Evolutionary conservation across 2,329 filamentous ascomycete species (phyloP), one percentile per base, ranked within the genome.

Genomic region (Trichophyton simii): DNA sequence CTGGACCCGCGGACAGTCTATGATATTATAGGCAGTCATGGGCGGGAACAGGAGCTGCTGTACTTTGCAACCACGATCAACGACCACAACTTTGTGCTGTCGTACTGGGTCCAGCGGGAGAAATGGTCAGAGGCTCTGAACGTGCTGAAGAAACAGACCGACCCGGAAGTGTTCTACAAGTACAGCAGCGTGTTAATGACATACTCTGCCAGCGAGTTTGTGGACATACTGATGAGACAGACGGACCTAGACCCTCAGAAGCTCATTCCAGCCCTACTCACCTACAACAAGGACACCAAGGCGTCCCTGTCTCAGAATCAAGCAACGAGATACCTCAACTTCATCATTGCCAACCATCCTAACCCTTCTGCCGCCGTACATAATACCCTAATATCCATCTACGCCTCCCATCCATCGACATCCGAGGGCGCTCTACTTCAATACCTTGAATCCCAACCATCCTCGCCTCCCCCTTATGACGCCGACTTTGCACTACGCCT

Each of bases 131-230:
- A 96, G 68, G 90, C 91, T 1, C 79, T 99, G 66, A 83, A 84
- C 61, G 91, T 97, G 46, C 80, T 99, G 59, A 95, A 96, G 77
- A 91, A 88, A 73, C 94, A 99, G 75, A 95, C 87, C 3, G 88
- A 95, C 58, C 84, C 89, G 0, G 90, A 95, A 58, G 89, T 95
- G 54, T 99, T 97, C 75, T 97, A 97, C 78, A 87, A 89, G 65
- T 96, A 97, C 73, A 94, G 90, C 77, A 96, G 87, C 69, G 91
- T 97, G n/a, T 82, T 99, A 57, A 96, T 99, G 87, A 87, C 86
- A 15, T 89, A 96, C 71, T 86, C 86, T 2, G 85, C 92, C 0
- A 82, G 87, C 4, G 91, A 95, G 59, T 79, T 95, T 25, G 88
- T 97, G n/a, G 92, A 99, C 67, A 91, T 99, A 38, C 77, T 99